Evolutionary conservation across 257 asterid species (phyloP).

Genomic region (Misopates orontium): DNA sequence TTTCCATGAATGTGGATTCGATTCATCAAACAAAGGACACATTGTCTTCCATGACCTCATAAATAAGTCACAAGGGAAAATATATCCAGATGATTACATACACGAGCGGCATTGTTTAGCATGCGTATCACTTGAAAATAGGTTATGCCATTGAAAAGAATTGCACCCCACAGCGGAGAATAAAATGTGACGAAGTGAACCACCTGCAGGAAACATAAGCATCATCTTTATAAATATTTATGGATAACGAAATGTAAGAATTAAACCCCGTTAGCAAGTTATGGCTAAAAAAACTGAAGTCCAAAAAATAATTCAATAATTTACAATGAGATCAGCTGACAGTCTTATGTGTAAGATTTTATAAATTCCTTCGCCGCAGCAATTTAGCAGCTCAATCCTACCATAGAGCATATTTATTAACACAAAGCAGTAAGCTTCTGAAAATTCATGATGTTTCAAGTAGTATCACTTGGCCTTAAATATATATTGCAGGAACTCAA

Average conservation of each 20-base stretch:
- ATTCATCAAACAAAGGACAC: slow-evolving; percentile 16
- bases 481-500: background rate
- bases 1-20: slow-evolving; percentile 27
- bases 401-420: background rate
- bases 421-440: too few relatives aligned
- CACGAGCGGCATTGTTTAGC: slow-evolving; percentile 97
- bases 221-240: slow-evolving; percentile 19
- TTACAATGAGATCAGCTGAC: background rate
- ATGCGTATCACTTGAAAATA: slow-evolving; percentile 98
- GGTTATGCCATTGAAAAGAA: slow-evolving; percentile 93
- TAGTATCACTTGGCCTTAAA: background rate
- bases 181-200: slow-evolving; percentile 89
- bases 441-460: slow-evolving; percentile 11
- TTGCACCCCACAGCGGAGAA: slow-evolving; percentile 98
- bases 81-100: slow-evolving; percentile 44
- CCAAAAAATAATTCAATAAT: background rate
- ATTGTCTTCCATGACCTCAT: slow-evolving; percentile 10
- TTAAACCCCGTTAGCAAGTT: too few relatives aligned
- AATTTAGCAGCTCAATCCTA: background rate
- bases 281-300: background rate
- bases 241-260: background rate
- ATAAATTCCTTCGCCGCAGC: background rate
- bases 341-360: background rate
- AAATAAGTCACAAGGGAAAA: slow-evolving; percentile 22
- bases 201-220: slow-evolving; percentile 52